phyloP scores from a whole-genome alignment of 495 filamentous ascomycete species.

The Schizothecium vesticola region DNA sequence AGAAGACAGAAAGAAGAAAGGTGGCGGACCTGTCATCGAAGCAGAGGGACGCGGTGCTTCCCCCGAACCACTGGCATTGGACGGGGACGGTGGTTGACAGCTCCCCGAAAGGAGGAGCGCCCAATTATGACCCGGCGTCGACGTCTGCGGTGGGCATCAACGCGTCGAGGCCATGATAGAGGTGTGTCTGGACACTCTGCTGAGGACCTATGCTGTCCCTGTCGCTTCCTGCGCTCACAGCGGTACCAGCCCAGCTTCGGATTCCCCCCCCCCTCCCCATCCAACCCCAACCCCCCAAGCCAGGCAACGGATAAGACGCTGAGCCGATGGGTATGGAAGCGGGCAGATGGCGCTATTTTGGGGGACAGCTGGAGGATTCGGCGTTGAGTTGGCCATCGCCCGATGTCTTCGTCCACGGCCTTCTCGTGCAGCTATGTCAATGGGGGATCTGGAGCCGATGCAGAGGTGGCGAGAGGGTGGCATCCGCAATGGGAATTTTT shows the following conservation, averaged over 20 bases:
- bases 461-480: neutral
- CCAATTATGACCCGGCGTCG: neutral
- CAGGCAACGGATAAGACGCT: neutral
- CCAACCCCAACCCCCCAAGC: neutral
- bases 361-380: neutral
- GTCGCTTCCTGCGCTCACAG: neutral
- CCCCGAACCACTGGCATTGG: neutral
- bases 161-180: neutral
- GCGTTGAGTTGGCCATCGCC: neutral
- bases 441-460: no score
- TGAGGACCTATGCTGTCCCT: neutral
- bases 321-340: neutral
- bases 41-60: neutral
- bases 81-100: neutral
- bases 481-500: neutral
- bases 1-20: neutral
- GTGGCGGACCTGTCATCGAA: neutral
- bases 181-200: neutral
- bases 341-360: neutral
- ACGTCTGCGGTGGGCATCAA: neutral
- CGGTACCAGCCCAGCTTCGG: neutral
- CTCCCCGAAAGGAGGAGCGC: neutral
- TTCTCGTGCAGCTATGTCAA: neutral
- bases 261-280: neutral
- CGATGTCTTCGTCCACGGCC: neutral